Base-by-base conservation (phyloP, 1,284 basidiomycete genomes). In the Coniferiporia sulphurascens region DNA sequence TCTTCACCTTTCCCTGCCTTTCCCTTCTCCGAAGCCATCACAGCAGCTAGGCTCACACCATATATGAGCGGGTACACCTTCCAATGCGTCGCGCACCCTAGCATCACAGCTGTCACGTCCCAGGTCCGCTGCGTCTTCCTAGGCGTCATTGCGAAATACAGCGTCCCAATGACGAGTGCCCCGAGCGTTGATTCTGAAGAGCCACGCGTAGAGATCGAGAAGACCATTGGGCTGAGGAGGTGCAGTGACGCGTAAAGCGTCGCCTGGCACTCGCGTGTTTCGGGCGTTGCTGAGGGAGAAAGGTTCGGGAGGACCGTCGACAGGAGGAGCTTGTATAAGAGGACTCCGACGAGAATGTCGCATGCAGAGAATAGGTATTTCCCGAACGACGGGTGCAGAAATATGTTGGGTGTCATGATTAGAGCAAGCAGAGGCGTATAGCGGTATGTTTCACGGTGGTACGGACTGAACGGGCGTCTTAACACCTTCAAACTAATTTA, bases 51-150 rank as follows among this genome's bases (percentile, higher is more conserved):
- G 27, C 86, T 82, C 13, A 89, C 78, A 0, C 88, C 91, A 71
- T 98, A 98, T 63, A 99, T 86, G 67, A 93, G 79, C 0, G 97
- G 97, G 69, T 95, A 99, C 59, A 98, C 91, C 74, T 98, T 98
- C 89, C 93, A 95, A 68, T 95, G 93, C 0, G 93, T 86, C 56
- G 90, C 86, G 38, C 93, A 63, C 0, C 93, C 95, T 27, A 95
- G 78, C 50, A 87, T 67, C 0, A 89, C 66, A 0, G 92, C 94
- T 0, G 91, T 83, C 1, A 71, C 62, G 55, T 79, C 77, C 82
- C 86, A 89, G 46, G 49, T 44, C 34, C 51, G 38, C 22, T 59
- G 58, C 9, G 22, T 49, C 63, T 67, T 53, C 41, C 73, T 71
- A 4, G 73, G 72, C 34, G 74, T 79, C 63, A 85, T 73, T 12